phyloP scores from a whole-genome alignment of 371 early-diverging fungal species.

The Actinomucor elegans region DNA sequence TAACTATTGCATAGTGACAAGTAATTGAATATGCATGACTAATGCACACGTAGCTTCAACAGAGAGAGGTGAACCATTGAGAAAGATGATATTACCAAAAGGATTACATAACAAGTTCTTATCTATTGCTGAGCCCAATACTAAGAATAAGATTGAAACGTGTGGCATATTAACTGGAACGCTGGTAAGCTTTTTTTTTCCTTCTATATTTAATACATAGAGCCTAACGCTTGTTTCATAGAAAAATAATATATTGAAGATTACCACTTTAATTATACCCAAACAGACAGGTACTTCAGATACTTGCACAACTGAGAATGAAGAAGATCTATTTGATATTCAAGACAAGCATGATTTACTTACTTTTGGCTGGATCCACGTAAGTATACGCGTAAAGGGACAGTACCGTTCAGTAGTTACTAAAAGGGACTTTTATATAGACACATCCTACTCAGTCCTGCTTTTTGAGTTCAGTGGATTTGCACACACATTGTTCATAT shows the following conservation, averaged over 20 bases:
- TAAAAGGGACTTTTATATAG: conserved; percentile 22
- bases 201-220: neutral
- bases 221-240: conserved; percentile 8
- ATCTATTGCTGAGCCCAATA: conserved; percentile 76
- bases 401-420: too few species aligned
- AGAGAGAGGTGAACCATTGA: conserved; percentile 66
- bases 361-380: conserved; percentile 92
- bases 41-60: conserved; percentile 33
- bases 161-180: conserved; percentile 88
- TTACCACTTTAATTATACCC: conserved; percentile 86
- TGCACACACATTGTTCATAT: conserved; percentile 93
- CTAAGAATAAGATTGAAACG: conserved; percentile 81
- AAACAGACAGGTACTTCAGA: conserved; percentile 89
- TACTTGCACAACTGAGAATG: conserved; percentile 84
- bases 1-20: neutral
- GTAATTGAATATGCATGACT: neutral
- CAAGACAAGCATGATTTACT: conserved; percentile 76
- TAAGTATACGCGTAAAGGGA: conserved; percentile 31
- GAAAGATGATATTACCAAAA: conserved; percentile 67
- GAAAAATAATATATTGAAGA: conserved; percentile 65
- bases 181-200: conserved; percentile 58
- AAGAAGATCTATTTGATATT: conserved; percentile 83
- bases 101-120: conserved; percentile 66
- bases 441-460: conserved; percentile 95
- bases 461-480: conserved; percentile 88